Evolutionary conservation across 768 basidiomycete genomes (phyloP).

Genomic region (Tulasnella sp.): DNA sequence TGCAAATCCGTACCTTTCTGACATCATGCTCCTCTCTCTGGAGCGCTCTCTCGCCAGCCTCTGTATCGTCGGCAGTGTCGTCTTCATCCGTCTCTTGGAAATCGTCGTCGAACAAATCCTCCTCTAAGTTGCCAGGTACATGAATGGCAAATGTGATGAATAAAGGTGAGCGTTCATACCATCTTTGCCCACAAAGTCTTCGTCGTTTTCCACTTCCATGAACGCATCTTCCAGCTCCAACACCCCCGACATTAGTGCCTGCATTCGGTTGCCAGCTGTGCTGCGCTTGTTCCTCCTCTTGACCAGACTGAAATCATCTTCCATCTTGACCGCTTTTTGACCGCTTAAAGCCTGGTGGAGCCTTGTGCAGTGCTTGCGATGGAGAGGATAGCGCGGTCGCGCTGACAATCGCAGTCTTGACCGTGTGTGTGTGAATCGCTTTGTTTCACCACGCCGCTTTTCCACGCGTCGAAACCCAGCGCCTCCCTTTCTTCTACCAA

Average conservation of each 20-base stretch:
- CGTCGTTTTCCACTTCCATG: constrained; percentile 31
- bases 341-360: neutral
- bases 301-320: neutral
- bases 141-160: neutral
- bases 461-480: neutral
- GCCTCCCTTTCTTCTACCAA: constrained; percentile 3
- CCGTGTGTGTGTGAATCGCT: neutral
- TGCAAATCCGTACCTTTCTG: constrained; percentile 10
- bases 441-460: neutral
- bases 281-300: neutral
- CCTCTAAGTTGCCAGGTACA: neutral
- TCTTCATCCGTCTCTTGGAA: constrained; percentile 29
- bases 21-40: constrained; percentile 22
- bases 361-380: neutral
- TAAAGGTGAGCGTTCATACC: neutral
- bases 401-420: neutral
- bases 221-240: constrained; percentile 28
- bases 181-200: constrained; percentile 30
- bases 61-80: neutral
- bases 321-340: neutral
- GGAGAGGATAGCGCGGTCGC: too few species aligned
- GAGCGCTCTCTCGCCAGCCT: constrained; percentile 27
- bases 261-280: constrained; percentile 24
- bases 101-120: constrained; percentile 29
- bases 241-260: constrained; percentile 25